Evolutionary conservation across 805 yeast species (phyloP).

Genomic region (Schwanniomyces vanrijiae): DNA sequence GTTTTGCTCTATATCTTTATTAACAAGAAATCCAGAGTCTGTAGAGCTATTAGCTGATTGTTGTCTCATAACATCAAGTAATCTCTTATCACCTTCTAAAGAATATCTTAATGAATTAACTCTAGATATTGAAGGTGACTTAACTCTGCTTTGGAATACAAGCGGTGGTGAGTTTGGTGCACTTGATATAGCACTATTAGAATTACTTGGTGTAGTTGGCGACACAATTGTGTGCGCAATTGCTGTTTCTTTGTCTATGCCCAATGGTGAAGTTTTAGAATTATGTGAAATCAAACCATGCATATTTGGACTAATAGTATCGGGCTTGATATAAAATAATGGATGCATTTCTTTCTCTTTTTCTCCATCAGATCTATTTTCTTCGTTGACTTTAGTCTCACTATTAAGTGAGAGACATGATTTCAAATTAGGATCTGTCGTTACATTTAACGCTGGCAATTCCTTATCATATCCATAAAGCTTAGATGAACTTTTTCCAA

Average conservation of each 20-base stretch:
- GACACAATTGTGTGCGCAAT: slow-evolving; percentile 2
- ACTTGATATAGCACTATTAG: slow-evolving; percentile 3
- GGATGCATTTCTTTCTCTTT: slow-evolving; percentile 10
- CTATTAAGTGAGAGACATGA: slow-evolving; percentile 13
- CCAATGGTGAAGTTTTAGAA: slow-evolving; percentile 2
- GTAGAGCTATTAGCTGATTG: slow-evolving; percentile 7
- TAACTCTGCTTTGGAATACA: background rate
- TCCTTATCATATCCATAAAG: background rate
- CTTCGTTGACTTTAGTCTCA: background rate
- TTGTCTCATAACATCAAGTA: slow-evolving; percentile 10
- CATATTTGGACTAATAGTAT: slow-evolving; percentile 16
- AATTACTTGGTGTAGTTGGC: slow-evolving; percentile 3
- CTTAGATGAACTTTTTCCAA: background rate
- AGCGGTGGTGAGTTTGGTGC: slow-evolving; percentile 4
- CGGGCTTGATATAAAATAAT: slow-evolving; percentile 11
- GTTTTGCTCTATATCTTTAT: background rate
- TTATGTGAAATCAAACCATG: slow-evolving; percentile 14
- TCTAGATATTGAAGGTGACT: slow-evolving; percentile 3
- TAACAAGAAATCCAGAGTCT: background rate
- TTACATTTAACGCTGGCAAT: slow-evolving; percentile 13
- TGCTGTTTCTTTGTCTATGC: slow-evolving; percentile 2
- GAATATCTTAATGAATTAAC: slow-evolving; percentile 10
- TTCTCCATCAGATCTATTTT: background rate
- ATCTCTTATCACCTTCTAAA: slow-evolving; percentile 9
- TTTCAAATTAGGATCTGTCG: slow-evolving; percentile 16